Evolutionary conservation across 768 basidiomycete species (phyloP).

Genomic region (Amanita inopinata): DNA sequence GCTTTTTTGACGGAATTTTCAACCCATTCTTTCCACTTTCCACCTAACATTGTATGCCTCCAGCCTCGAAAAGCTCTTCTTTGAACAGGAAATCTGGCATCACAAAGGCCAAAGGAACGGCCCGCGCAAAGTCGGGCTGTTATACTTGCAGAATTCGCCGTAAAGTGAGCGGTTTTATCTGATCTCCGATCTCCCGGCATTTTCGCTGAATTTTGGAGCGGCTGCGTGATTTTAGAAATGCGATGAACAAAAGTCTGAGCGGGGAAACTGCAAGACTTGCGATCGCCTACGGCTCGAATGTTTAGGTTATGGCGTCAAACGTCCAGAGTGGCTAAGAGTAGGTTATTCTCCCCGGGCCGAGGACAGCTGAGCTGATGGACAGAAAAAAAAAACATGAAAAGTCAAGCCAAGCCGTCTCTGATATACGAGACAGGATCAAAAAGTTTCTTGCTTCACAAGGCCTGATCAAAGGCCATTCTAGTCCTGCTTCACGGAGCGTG

Average conservation of each 20-base stretch:
- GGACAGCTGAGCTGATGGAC: not conserved
- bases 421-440: constrained; percentile 73
- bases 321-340: constrained; percentile 80
- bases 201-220: constrained; percentile 13
- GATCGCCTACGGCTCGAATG: constrained; percentile 75
- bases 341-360: constrained; percentile 19
- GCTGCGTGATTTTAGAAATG: constrained; percentile 51
- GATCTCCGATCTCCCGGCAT: constrained; percentile 11
- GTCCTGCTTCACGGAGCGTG: constrained; percentile 46
- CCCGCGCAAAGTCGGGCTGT: constrained; percentile 81
- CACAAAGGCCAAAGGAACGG: constrained; percentile 71
- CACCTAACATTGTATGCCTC: constrained; percentile 22
- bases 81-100: constrained; percentile 35
- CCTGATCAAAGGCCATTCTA: constrained; percentile 85
- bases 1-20: too few relatives aligned
- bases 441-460: constrained; percentile 70
- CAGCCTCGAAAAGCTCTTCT: constrained; percentile 31
- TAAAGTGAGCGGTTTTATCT: constrained; percentile 43
- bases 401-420: constrained; percentile 46
- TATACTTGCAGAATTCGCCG: constrained; percentile 82
- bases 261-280: constrained; percentile 67
- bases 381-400: not conserved
- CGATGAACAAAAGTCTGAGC: constrained; percentile 57
- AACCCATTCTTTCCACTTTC: constrained; percentile 12
- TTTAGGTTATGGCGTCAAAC: constrained; percentile 77